Evolutionary conservation across 805 yeast species (phyloP).

Genomic region (Grigorovia jiainica): DNA sequence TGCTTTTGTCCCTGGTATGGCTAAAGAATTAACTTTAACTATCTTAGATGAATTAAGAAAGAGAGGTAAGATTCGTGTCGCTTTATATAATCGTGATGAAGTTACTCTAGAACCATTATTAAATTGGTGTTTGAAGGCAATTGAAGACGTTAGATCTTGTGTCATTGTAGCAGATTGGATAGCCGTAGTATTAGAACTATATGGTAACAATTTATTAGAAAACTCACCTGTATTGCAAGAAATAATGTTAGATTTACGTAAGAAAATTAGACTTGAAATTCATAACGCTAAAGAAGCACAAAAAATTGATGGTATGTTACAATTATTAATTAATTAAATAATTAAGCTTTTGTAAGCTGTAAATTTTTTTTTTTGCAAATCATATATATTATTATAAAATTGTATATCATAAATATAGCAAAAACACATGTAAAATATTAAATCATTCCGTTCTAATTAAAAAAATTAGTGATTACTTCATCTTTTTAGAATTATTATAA

Average conservation of each 20-base stretch:
- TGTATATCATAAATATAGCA: too few relatives aligned
- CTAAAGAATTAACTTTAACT: slow-evolving; percentile 72
- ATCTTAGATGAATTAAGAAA: slow-evolving; percentile 78
- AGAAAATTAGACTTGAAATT: slow-evolving; percentile 58
- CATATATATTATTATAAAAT: too few relatives aligned
- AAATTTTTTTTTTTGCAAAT: too few relatives aligned
- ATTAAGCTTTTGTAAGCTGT: too few relatives aligned
- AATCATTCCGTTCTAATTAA: too few relatives aligned
- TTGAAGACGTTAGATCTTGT: slow-evolving; percentile 70
- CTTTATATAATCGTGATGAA: slow-evolving; percentile 78
- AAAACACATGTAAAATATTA: too few relatives aligned
- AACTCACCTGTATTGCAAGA: slow-evolving; percentile 71
- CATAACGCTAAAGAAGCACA: slow-evolving; percentile 79
- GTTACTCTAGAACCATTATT: slow-evolving; percentile 74
- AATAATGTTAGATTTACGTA: slow-evolving; percentile 49
- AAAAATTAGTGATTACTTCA: too few relatives aligned
- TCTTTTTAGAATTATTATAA: too few relatives aligned
- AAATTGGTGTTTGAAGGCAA: slow-evolving; percentile 67
- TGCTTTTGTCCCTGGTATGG: slow-evolving; percentile 71
- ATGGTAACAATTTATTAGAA: slow-evolving; percentile 56
- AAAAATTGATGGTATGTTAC: slow-evolving; percentile 88
- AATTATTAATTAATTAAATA: slow-evolving; percentile 48
- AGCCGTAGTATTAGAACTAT: slow-evolving; percentile 61
- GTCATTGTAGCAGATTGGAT: slow-evolving; percentile 61
- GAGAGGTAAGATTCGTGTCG: slow-evolving; percentile 80